Evolutionary conservation across 2,329 filamentous ascomycete genomes (phyloP).

Genomic region (Colletotrichum sp.): DNA sequence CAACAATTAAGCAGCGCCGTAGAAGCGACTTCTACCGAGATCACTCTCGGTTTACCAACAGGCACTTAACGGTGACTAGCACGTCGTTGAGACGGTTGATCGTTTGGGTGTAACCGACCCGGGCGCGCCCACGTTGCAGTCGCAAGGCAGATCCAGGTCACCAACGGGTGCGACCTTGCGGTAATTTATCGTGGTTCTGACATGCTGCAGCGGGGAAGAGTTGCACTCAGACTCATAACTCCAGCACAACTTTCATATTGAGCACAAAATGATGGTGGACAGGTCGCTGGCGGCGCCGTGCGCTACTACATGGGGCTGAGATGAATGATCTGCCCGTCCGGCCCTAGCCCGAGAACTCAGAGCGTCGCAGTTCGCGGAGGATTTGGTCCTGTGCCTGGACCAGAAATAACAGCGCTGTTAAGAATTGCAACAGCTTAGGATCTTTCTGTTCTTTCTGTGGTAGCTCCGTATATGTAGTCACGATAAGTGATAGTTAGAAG

Average conservation of each 20-base stretch:
- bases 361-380: constrained; percentile 3
- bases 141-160: background rate
- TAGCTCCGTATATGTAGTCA: background rate
- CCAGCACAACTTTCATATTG: background rate
- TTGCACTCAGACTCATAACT: background rate
- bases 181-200: background rate
- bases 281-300: background rate
- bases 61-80: background rate
- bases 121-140: background rate
- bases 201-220: background rate
- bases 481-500: background rate
- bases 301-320: background rate
- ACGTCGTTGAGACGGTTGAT: background rate
- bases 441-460: too few species aligned
- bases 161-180: background rate
- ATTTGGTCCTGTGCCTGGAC: background rate
- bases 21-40: background rate
- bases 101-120: background rate
- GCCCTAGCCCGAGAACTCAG: constrained; percentile 11
- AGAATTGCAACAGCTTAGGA: background rate
- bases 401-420: background rate
- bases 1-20: background rate
- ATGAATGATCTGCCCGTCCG: background rate
- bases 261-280: background rate
- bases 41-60: background rate